Percentiles rank a stretch among this genome's conserved stretches.
Conservation (phyloP, 305 asterid genomes). For the Coffea humblotiana region DNA sequence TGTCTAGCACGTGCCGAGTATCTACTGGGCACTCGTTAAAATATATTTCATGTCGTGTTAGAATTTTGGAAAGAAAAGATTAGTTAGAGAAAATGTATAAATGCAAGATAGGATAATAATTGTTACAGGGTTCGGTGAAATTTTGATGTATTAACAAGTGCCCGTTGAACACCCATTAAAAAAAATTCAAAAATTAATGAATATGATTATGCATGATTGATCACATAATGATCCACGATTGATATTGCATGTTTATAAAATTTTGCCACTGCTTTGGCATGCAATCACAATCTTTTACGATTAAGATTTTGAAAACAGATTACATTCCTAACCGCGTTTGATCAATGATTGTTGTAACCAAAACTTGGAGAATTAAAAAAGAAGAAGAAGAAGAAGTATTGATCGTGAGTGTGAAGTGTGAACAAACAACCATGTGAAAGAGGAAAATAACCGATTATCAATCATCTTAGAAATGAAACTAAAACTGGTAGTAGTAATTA, state of each 20-base stretch:
- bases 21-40: too few species aligned
- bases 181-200: too few species aligned
- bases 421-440: neutral
- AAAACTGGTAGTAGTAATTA: neutral
- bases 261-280: neutral
- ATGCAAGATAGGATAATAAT: too few species aligned
- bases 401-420: neutral
- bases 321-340: neutral
- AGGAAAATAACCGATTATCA: neutral
- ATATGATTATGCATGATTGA: too few species aligned
- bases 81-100: too few species aligned
- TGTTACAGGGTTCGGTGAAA: too few species aligned
- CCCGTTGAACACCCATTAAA: too few species aligned
- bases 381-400: neutral
- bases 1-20: too few species aligned
- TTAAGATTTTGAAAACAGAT: neutral
- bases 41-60: too few species aligned
- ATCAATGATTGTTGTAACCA: neutral
- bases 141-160: too few species aligned
- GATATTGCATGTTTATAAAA: neutral
- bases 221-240: neutral
- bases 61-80: too few species aligned
- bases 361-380: neutral
- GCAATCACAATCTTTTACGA: neutral
- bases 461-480: constrained; percentile 3